A percentile compares a stretch with the other conserved stretches of the same genome.
These are phyloP conservation scores for Coemansia sp. DNA, from an alignment of 192 early-diverging fungal genomes.

Conservation along the genomic window DNA sequence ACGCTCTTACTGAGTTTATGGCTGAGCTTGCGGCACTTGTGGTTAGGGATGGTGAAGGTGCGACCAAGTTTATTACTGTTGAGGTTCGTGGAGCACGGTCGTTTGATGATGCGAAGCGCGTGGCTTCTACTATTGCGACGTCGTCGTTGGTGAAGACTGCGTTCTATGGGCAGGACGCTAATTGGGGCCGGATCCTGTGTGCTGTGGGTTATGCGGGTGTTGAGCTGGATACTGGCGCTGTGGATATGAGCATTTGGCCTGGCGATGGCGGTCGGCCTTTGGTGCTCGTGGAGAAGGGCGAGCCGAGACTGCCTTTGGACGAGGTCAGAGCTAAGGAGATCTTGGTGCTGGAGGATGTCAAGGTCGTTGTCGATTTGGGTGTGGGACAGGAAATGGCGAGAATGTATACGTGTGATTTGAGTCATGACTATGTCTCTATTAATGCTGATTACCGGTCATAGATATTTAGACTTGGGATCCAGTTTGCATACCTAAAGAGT, in stretches of 20 bases:
- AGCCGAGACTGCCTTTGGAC: constrained; percentile 77
- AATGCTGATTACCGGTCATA: constrained; percentile 87
- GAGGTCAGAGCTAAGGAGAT: constrained; percentile 84
- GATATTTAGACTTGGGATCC: background rate
- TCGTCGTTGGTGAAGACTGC: constrained; percentile 96
- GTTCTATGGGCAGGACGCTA: constrained; percentile 95
- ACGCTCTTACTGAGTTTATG: constrained; percentile 80
- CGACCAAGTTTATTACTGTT: constrained; percentile 96
- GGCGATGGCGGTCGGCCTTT: constrained; percentile 66
- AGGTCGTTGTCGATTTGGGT: constrained; percentile 79
- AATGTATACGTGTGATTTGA: constrained; percentile 97
- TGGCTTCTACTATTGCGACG: constrained; percentile 87
- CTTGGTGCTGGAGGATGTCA: constrained; percentile 83
- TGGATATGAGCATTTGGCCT: constrained; percentile 76
- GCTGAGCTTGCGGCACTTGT: constrained; percentile 87
- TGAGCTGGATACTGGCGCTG: constrained; percentile 70
- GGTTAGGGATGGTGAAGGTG: constrained; percentile 96
- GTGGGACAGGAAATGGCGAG: constrained; percentile 73
- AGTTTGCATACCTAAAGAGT: background rate
- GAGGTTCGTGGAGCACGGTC: constrained; percentile 75
- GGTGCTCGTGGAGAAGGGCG: constrained; percentile 77
- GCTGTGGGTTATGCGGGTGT: constrained; percentile 87
- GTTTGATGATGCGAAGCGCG: constrained; percentile 78
- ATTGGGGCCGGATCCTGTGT: constrained; percentile 96
- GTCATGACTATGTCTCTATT: constrained; percentile 92